Percentiles rank a stretch among this genome's conserved stretches.
phyloP scores from a whole-genome alignment of 345 rosid genomes.

The Odontarrhena argentea region DNA sequence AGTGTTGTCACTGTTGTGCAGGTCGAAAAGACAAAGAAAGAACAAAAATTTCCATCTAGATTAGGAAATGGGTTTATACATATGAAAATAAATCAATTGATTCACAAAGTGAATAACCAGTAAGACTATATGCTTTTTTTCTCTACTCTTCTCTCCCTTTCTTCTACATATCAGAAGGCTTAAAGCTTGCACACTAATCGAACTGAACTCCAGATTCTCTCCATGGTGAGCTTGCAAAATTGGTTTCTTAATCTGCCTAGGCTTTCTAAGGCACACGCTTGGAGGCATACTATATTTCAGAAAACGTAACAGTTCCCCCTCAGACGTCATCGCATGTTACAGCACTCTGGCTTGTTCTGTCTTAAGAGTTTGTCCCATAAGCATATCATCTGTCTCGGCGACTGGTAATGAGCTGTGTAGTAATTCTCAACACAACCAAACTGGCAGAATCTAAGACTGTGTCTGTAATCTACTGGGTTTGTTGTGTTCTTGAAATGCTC shows the following conservation, averaged over 20 bases:
- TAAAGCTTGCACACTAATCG: slow-evolving; percentile 26
- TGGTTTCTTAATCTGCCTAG: slow-evolving; percentile 26
- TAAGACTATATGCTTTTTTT: slow-evolving; percentile 19
- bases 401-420: slow-evolving; percentile 92
- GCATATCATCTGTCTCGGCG: slow-evolving; percentile 94
- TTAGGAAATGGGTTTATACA: slow-evolving; percentile 31
- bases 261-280: slow-evolving; percentile 29
- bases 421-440: slow-evolving; percentile 87
- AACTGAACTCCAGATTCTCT: slow-evolving; percentile 12
- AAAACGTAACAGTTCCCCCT: slow-evolving; percentile 8
- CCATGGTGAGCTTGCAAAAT: slow-evolving; percentile 28
- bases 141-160: slow-evolving; percentile 19
- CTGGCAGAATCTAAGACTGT: slow-evolving; percentile 88
- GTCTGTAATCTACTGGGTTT: slow-evolving; percentile 70
- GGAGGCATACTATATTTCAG: slow-evolving; percentile 25
- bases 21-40: background rate
- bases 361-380: slow-evolving; percentile 75
- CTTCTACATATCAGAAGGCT: slow-evolving; percentile 11
- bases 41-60: slow-evolving; percentile 18
- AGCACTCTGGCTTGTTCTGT: slow-evolving; percentile 66
- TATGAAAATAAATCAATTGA: slow-evolving; percentile 14
- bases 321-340: slow-evolving; percentile 72
- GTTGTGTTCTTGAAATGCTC: slow-evolving; percentile 76
- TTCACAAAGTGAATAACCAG: slow-evolving; percentile 23
- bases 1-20: background rate